Conservation (phyloP, 1,284 basidiomycete genomes). For the Somion occarium region DNA sequence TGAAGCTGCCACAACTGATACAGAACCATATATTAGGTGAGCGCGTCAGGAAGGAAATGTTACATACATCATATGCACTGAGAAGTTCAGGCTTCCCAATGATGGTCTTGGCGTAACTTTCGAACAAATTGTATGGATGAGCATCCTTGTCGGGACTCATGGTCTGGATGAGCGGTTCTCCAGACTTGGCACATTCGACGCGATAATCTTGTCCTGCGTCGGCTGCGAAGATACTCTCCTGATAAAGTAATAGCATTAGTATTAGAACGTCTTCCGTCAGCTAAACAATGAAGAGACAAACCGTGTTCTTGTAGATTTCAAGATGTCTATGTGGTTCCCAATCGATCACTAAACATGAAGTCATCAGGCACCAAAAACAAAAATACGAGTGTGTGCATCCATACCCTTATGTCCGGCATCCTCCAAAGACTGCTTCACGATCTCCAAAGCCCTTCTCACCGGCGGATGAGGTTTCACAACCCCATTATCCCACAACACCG, state of each 20-base stretch:
- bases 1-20: conserved; percentile 42
- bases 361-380: conserved; percentile 3
- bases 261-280: background rate
- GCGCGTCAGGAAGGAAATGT: conserved; percentile 14
- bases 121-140: conserved; percentile 25
- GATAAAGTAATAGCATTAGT: background rate
- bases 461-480: conserved; percentile 48
- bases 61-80: conserved; percentile 24
- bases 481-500: conserved; percentile 44
- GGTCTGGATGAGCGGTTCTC: conserved; percentile 28
- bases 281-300: conserved; percentile 24
- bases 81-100: conserved; percentile 23
- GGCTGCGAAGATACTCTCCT: conserved; percentile 30
- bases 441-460: conserved; percentile 41
- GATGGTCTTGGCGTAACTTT: conserved; percentile 21
- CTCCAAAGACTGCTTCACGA: conserved; percentile 40
- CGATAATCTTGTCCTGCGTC: conserved; percentile 27
- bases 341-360: conserved; percentile 43
- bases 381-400: background rate
- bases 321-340: conserved; percentile 51
- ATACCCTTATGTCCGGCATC: conserved; percentile 44
- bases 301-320: conserved; percentile 48
- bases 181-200: conserved; percentile 24
- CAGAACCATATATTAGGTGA: conserved; percentile 13
- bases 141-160: conserved; percentile 25